phyloP scores from a whole-genome alignment of 2,329 filamentous ascomycete genomes.

The Aspergillus japonicus region DNA sequence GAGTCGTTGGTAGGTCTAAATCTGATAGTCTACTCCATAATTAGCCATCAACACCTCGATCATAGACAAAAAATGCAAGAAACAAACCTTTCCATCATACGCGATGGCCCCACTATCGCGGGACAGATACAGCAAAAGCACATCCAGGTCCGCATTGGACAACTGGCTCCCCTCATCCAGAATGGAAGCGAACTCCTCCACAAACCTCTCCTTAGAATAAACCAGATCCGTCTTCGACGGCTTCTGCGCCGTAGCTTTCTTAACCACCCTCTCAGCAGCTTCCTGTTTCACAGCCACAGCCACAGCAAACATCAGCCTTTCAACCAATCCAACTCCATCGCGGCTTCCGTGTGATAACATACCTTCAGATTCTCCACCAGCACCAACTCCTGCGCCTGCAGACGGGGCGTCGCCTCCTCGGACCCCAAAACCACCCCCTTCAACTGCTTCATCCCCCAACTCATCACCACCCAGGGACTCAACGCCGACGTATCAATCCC shows the following conservation, averaged over 20 bases:
- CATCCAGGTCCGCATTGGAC: conserved; percentile 64
- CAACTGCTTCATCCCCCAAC: conserved; percentile 72
- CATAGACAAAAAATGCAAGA: not conserved
- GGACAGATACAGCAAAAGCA: conserved; percentile 68
- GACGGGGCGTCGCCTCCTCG: conserved; percentile 32
- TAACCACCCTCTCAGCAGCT: conserved; percentile 55
- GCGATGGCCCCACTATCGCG: conserved; percentile 60
- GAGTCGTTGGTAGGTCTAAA: conserved; percentile 59
- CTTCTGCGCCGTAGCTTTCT: conserved; percentile 43
- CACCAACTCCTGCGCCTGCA: conserved; percentile 47
- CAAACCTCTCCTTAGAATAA: conserved; percentile 66
- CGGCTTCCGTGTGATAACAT: conserved; percentile 5
- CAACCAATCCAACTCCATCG: not conserved
- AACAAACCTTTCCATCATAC: conserved; percentile 48
- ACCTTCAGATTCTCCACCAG: conserved; percentile 60
- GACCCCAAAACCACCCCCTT: conserved; percentile 56
- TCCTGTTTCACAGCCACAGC: conserved; percentile 34
- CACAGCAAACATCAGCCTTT: conserved; percentile 20
- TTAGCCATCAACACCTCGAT: conserved; percentile 16
- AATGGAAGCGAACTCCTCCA: conserved; percentile 55
- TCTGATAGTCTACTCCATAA: conserved; percentile 62
- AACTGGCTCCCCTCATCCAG: conserved; percentile 52
- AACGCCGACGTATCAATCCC: conserved; percentile 47
- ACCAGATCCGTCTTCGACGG: conserved; percentile 62
- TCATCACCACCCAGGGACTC: conserved; percentile 67